Conservation (phyloP, 2,329 filamentous ascomycete species). For the Raffaelea albimanens region DNA sequence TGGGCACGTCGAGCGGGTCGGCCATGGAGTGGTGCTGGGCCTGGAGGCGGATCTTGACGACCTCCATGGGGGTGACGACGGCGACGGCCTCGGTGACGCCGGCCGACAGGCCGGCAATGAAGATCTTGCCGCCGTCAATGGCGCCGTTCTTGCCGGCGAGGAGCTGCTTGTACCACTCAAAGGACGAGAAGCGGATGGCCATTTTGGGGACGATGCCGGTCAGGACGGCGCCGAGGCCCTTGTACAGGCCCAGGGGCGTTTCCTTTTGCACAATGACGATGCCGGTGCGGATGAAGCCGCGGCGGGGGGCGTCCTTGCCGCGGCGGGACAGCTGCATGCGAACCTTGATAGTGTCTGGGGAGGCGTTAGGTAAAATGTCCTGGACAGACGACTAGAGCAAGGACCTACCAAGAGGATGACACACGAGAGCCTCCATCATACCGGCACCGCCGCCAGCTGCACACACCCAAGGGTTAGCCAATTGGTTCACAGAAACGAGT, state of each 20-base stretch:
- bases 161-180: slow-evolving; percentile 86
- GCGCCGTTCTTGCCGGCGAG: slow-evolving; percentile 56
- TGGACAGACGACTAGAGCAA: too few relatives aligned
- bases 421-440: slow-evolving; percentile 98
- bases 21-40: slow-evolving; percentile 97
- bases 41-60: slow-evolving; percentile 96
- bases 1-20: slow-evolving; percentile 89
- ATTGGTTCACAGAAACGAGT: too few relatives aligned
- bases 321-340: slow-evolving; percentile 96
- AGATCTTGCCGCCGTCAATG: slow-evolving; percentile 57
- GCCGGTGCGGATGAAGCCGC: slow-evolving; percentile 83
- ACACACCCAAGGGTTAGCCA: background rate
- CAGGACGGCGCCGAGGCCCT: slow-evolving; percentile 91
- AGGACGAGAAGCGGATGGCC: slow-evolving; percentile 97
- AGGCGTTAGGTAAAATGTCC: background rate
- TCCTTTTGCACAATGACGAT: slow-evolving; percentile 79
- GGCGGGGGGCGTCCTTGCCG: slow-evolving; percentile 72
- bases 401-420: slow-evolving; percentile 76
- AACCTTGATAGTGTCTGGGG: slow-evolving; percentile 87
- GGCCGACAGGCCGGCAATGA: slow-evolving; percentile 69
- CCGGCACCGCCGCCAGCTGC: slow-evolving; percentile 89
- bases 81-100: slow-evolving; percentile 94
- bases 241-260: slow-evolving; percentile 89
- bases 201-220: slow-evolving; percentile 98
- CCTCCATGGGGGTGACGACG: slow-evolving; percentile 97